phyloP scores from a whole-genome alignment of 1,139 yeast species.

The Taphrina betulina region DNA sequence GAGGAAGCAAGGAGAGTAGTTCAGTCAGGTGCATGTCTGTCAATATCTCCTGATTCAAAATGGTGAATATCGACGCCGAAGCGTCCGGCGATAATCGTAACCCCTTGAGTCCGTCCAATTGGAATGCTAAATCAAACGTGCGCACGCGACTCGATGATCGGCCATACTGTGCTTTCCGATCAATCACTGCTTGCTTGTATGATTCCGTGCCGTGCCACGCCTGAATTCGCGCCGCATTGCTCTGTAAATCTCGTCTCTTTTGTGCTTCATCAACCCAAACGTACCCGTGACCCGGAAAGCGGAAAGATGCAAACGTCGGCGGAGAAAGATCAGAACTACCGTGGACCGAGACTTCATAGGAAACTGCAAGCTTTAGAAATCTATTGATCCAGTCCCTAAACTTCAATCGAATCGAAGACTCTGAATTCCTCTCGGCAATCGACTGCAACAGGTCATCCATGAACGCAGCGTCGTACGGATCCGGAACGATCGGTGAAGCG shows the following conservation, averaged over 20 bases:
- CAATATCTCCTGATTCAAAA: slow-evolving; percentile 38
- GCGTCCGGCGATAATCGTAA: slow-evolving; percentile 42
- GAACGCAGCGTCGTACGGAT: slow-evolving; percentile 41
- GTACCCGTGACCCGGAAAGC: slow-evolving; percentile 44
- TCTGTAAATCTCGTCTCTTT: slow-evolving; percentile 40
- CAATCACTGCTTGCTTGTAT: slow-evolving; percentile 36
- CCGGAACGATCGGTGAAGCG: neutral
- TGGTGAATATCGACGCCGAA: slow-evolving; percentile 39
- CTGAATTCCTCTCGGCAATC: slow-evolving; percentile 45
- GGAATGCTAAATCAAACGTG: slow-evolving; percentile 44
- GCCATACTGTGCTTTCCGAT: neutral
- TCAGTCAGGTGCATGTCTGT: slow-evolving; percentile 43
- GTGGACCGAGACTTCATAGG: slow-evolving; percentile 42
- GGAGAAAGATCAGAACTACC: slow-evolving; percentile 44
- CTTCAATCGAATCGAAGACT: slow-evolving; percentile 43
- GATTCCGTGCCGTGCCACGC: slow-evolving; percentile 44
- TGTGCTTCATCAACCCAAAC: slow-evolving; percentile 43
- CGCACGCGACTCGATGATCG: slow-evolving; percentile 39
- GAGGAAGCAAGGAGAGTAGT: slow-evolving; percentile 41
- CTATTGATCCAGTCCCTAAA: slow-evolving; percentile 43
- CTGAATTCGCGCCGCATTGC: slow-evolving; percentile 43
- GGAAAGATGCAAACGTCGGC: slow-evolving; percentile 39
- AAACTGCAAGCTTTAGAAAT: slow-evolving; percentile 44
- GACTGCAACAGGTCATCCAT: slow-evolving; percentile 43
- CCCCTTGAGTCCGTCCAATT: slow-evolving; percentile 42